Conservation (phyloP, 2,329 filamentous ascomycete genomes). For the Tolypocladium pustulatum region DNA sequence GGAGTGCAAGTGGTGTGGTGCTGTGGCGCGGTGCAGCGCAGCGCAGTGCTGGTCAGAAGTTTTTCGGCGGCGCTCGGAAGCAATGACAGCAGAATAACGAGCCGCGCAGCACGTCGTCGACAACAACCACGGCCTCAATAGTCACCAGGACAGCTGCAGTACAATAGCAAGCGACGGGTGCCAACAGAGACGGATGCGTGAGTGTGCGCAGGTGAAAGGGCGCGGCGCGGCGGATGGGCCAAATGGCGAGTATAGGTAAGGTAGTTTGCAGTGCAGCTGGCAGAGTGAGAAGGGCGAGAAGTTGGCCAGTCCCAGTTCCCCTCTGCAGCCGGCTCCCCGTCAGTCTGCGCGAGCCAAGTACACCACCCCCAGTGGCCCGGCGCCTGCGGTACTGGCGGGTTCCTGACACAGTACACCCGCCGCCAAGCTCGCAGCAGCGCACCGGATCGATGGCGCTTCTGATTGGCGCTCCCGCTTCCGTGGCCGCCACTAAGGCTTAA, state of each 20-base stretch:
- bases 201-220: background rate
- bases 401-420: background rate
- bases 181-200: background rate
- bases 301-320: background rate
- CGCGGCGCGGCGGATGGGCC: background rate
- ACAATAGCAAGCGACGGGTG: background rate
- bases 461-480: background rate
- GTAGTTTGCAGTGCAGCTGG: background rate
- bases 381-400: background rate
- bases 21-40: background rate
- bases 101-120: background rate
- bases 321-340: background rate
- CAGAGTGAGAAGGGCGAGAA: background rate
- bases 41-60: background rate
- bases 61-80: constrained; percentile 1
- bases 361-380: background rate
- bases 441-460: background rate
- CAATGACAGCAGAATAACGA: background rate
- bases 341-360: background rate
- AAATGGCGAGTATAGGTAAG: background rate
- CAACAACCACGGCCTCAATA: background rate
- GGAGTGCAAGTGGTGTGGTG: background rate
- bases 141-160: background rate
- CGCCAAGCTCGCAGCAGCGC: background rate
- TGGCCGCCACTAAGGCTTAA: constrained; percentile 16